A percentile compares a stretch with the other conserved stretches of the same genome.
Evolutionary conservation across 2,329 filamentous ascomycete species (phyloP).

Genomic region (Lecanicillium sp.): DNA sequence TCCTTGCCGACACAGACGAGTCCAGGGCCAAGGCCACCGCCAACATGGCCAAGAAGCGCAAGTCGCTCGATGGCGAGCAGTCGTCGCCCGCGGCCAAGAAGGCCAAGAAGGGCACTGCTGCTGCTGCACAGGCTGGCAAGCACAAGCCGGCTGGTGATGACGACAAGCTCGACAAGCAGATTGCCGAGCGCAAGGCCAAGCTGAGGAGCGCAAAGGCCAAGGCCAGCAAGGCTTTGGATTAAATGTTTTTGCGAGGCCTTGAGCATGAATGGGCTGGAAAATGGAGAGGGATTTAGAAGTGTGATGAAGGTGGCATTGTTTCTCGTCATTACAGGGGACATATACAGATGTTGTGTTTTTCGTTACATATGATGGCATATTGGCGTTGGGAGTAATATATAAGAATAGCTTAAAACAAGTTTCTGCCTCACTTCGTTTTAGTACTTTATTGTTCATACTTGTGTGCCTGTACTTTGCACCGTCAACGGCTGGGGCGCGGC

Average conservation of each 20-base stretch:
- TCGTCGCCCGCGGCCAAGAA: conserved; percentile 26
- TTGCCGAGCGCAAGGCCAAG: conserved; percentile 49
- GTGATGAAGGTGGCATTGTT: not conserved
- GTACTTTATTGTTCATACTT: too few species aligned
- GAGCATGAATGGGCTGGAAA: not conserved
- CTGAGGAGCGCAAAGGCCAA: conserved; percentile 52
- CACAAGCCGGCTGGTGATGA: conserved; percentile 39
- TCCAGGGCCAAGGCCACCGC: conserved; percentile 39
- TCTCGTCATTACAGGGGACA: too few species aligned
- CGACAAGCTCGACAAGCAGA: conserved; percentile 48
- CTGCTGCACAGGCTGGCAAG: conserved; percentile 17
- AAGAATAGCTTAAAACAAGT: too few species aligned
- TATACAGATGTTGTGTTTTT: too few species aligned
- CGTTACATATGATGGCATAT: too few species aligned
- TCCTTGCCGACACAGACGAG: conserved; percentile 55
- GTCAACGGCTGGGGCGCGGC: too few species aligned
- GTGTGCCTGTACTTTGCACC: too few species aligned
- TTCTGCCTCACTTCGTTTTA: too few species aligned
- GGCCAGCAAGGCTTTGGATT: conserved; percentile 43
- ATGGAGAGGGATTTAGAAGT: not conserved
- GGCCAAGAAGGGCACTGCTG: conserved; percentile 31
- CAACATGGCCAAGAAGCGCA: conserved; percentile 60
- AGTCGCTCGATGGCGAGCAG: conserved; percentile 32
- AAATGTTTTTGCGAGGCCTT: not conserved
- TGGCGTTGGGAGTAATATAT: too few species aligned